Percentiles rank a stretch among this genome's conserved stretches.
phyloP scores from a whole-genome alignment of 352 stramenopile genomes.

The Phytophthora citrophthora region DNA sequence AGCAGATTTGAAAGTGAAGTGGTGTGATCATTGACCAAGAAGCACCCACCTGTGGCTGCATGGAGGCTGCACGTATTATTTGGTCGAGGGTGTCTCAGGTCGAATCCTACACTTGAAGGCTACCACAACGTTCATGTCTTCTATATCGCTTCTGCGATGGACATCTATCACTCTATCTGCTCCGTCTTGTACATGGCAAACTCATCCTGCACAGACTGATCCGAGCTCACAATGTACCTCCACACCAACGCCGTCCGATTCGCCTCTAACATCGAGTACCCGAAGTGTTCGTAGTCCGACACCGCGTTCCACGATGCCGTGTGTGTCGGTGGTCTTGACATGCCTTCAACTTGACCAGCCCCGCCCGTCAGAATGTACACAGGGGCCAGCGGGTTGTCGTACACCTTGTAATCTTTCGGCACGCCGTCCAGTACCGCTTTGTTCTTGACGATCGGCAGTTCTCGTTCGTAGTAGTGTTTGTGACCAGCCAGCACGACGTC shows the following conservation, averaged over 20 bases:
- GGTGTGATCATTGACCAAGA: slow-evolving; percentile 4
- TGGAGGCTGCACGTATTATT: slow-evolving; percentile 10
- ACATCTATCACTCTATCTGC: slow-evolving; percentile 3
- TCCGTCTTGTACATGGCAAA: slow-evolving; percentile 45
- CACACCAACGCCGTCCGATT: slow-evolving; percentile 40
- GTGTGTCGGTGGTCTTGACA: slow-evolving; percentile 22
- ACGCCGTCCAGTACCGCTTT: slow-evolving; percentile 53
- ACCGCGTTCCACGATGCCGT: slow-evolving; percentile 51
- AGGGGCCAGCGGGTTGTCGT: slow-evolving; percentile 61
- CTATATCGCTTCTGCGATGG: slow-evolving; percentile 1
- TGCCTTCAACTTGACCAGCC: slow-evolving; percentile 65
- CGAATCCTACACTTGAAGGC: slow-evolving; percentile 11
- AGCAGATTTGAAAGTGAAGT: slow-evolving; percentile 30
- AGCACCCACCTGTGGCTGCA: not conserved
- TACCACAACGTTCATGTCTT: not conserved
- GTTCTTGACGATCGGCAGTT: slow-evolving; percentile 60
- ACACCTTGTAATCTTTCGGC: slow-evolving; percentile 56
- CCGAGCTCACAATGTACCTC: slow-evolving; percentile 37
- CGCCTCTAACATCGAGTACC: slow-evolving; percentile 47
- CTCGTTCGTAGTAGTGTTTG: slow-evolving; percentile 86
- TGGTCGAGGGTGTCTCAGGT: slow-evolving; percentile 11
- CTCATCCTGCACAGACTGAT: slow-evolving; percentile 38
- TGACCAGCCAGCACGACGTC: slow-evolving; percentile 88
- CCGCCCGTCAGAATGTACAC: slow-evolving; percentile 74
- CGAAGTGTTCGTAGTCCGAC: slow-evolving; percentile 51